Conservation (phyloP, 1,139 yeast genomes). For the Zhuliangozyma parablackwelliae region DNA sequence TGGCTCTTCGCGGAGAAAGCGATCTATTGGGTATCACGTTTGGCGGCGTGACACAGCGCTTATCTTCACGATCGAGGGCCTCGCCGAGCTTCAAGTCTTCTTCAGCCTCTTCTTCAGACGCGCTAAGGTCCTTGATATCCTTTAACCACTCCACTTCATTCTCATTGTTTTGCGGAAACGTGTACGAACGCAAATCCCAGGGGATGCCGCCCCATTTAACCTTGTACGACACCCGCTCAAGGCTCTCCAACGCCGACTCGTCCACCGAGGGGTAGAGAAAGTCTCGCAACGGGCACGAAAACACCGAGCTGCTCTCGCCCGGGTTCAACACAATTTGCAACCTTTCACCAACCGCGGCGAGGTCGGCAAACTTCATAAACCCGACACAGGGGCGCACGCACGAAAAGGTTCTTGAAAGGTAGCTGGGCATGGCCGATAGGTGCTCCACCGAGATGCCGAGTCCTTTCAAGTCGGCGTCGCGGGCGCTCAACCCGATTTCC, state of each 20-base stretch:
- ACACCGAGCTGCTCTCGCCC: constrained; percentile 66
- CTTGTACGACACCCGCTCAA: constrained; percentile 36
- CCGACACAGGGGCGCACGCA: constrained; percentile 84
- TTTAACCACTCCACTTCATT: constrained; percentile 63
- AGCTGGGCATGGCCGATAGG: constrained; percentile 63
- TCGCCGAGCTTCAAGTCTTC: constrained; percentile 12
- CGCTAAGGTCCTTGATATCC: constrained; percentile 50
- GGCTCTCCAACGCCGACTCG: constrained; percentile 33
- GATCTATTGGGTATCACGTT: constrained; percentile 6
- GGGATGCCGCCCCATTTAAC: constrained; percentile 68
- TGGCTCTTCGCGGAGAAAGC: constrained; percentile 1
- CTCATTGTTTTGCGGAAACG: constrained; percentile 52
- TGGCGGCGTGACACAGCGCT: constrained; percentile 12
- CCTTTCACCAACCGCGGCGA: constrained; percentile 15
- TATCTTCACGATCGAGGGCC: constrained; percentile 12
- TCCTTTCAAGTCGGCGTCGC: constrained; percentile 36
- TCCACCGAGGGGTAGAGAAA: constrained; percentile 42
- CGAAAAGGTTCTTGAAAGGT: constrained; percentile 71
- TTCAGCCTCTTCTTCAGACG: constrained; percentile 45
- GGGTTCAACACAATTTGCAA: constrained; percentile 52
- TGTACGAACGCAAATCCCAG: constrained; percentile 59
- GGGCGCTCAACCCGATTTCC: constrained; percentile 70
- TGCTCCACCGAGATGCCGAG: constrained; percentile 56
- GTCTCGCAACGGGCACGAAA: constrained; percentile 65
- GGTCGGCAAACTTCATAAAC: constrained; percentile 34